Evolutionary conservation across 768 basidiomycete species (phyloP), one percentile per base, ranked within the genome.

Genomic region (Sutorius australiensis): DNA sequence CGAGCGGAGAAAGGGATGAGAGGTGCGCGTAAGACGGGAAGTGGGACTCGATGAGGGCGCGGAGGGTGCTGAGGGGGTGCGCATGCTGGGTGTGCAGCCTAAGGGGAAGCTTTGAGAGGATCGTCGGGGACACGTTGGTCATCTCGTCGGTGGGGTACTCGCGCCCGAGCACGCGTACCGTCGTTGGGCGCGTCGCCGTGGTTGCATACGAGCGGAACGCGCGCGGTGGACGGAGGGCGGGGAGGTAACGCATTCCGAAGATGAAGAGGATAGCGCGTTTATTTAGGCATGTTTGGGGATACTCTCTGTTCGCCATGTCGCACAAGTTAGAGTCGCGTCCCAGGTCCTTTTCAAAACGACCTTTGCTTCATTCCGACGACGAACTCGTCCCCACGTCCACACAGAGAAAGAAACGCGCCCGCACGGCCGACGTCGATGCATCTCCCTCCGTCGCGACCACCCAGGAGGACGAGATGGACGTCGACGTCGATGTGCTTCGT

Each of bases 41-140:
- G 67, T 97, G 90, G 17, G 80, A 79, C 73, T 97, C 90, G 61
- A 98, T 86, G 58, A 92, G 79, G 19, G 77, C 68, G 36, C 92
- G 88, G 40, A 98, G 82, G 49, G 90, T 98, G 67, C 80, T 81
- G 48, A 98, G 78, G 3, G 97, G 97, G 64, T 99, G 97, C 4
- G 79, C 73, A 21, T 83, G 82, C 54, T 85, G 77, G 17, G 80
- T 77, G 68, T 97, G 92, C 21, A 99, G 79, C 34, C 81, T 81
- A 14, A 84, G 76, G 10, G 84, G 77, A 36, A 95, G 73, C 70
- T 94, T 95, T 43, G 86, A 80, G 50, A 92, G 76, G 62, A 99
- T 93, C 24, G 92, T 77, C 21, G 89, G 80, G 1, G 94, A 87
- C 37, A 92, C 79, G 71, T 99, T 99, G 37, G 95, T 90, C 69